These are phyloP conservation scores for Zopfia rhizophila DNA, from an alignment of 2,329 filamentous ascomycete species.

Conservation along the genomic window DNA sequence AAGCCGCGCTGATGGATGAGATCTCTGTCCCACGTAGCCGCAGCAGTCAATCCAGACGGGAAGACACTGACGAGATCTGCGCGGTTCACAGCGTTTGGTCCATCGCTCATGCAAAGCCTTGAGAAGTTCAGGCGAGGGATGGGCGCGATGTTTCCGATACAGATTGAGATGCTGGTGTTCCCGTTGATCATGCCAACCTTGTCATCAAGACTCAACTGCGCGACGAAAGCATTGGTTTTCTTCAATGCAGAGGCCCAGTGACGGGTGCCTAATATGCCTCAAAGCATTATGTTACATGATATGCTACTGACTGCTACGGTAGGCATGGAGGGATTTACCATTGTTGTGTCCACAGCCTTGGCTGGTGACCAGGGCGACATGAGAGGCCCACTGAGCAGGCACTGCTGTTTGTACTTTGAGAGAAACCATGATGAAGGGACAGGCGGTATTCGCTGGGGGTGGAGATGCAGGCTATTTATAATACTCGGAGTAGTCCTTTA, in stretches of 20 bases:
- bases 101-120: conserved; percentile 38
- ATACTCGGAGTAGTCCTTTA: no score
- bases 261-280: no score
- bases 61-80: conserved; percentile 36
- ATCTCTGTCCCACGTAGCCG: conserved; percentile 33
- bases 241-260: conserved; percentile 41
- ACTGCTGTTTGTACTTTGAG: no score
- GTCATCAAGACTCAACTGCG: conserved; percentile 40
- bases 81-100: conserved; percentile 36
- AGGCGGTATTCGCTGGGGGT: no score
- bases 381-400: no score
- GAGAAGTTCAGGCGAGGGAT: conserved; percentile 18
- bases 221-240: conserved; percentile 38
- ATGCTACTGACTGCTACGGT: no score
- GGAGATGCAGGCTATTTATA: no score
- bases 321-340: no score
- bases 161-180: conserved; percentile 20
- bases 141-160: conserved; percentile 24
- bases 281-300: no score
- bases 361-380: no score
- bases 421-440: no score
- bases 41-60: conserved; percentile 33
- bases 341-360: no score
- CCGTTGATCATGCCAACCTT: conserved; percentile 41
- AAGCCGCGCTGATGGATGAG: conserved; percentile 22